Evolutionary conservation across 2,329 filamentous ascomycete genomes (phyloP).

Genomic region (Sarocladiaceae sp.): DNA sequence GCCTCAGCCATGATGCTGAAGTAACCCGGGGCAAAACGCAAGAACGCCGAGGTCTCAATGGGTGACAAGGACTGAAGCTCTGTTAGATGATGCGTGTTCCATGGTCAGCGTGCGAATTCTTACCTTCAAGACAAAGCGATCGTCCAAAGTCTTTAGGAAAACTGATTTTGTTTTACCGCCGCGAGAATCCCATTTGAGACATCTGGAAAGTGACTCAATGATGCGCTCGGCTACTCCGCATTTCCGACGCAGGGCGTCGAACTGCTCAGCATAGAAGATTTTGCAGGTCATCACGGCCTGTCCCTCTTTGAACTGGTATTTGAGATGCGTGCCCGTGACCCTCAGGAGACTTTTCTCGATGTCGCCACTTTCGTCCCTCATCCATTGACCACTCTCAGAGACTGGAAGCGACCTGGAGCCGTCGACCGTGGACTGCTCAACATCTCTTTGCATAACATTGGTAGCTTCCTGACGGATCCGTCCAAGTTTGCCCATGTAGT

Average conservation of each 20-base stretch:
- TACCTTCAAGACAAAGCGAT: conserved; percentile 80
- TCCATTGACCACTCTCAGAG: conserved; percentile 33
- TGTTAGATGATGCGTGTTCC: conserved; percentile 32
- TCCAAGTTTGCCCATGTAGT: conserved; percentile 78
- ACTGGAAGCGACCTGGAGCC: conserved; percentile 25
- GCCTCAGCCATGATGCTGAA: conserved; percentile 97
- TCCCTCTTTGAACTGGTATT: conserved; percentile 92
- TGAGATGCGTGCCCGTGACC: conserved; percentile 85
- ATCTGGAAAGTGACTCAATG: conserved; percentile 89
- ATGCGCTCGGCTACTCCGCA: conserved; percentile 92
- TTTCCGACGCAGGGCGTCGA: conserved; percentile 88
- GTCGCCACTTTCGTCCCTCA: conserved; percentile 34
- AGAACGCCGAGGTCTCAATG: conserved; percentile 88
- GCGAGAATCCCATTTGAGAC: conserved; percentile 96
- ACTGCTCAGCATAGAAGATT: conserved; percentile 97
- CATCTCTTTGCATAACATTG: conserved; percentile 33
- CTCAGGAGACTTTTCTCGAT: conserved; percentile 83
- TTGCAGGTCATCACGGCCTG: conserved; percentile 96
- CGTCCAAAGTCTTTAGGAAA: conserved; percentile 93
- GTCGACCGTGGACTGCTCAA: conserved; percentile 23
- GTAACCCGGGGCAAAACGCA: conserved; percentile 93
- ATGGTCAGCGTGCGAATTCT: conserved; percentile 10
- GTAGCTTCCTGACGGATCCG: conserved; percentile 55
- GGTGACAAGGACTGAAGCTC: conserved; percentile 64
- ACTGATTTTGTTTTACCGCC: conserved; percentile 97